These are phyloP conservation scores for Fomitopsis serialis DNA, from an alignment of 768 basidiomycete genomes.

Conservation along the genomic window DNA sequence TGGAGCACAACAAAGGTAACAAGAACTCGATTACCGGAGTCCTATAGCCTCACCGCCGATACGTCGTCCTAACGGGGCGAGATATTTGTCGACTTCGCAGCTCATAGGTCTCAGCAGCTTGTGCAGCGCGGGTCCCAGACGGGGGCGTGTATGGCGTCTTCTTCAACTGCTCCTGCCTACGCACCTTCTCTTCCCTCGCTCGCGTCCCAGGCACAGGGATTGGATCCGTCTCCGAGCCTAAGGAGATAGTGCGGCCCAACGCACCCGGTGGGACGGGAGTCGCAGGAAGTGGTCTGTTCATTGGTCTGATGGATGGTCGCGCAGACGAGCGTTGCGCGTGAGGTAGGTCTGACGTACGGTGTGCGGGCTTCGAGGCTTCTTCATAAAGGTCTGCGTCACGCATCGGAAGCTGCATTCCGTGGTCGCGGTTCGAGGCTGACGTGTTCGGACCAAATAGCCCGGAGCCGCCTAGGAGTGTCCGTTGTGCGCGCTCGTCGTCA, in stretches of 20 bases:
- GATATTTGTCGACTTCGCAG: background rate
- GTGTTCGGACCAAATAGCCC: background rate
- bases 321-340: background rate
- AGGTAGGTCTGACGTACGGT: background rate
- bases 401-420: background rate
- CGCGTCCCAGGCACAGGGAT: conserved; percentile 13
- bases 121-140: conserved; percentile 9
- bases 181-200: conserved; percentile 13
- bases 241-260: background rate
- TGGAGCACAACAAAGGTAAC: too few species aligned
- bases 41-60: background rate
- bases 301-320: background rate
- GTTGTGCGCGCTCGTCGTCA: conserved; percentile 11
- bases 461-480: background rate
- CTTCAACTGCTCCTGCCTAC: background rate
- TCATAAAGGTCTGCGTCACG: background rate
- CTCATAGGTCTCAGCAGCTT: background rate
- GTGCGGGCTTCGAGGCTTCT: background rate
- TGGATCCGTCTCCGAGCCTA: conserved; percentile 6
- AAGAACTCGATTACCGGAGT: too few species aligned
- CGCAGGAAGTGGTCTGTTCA: background rate
- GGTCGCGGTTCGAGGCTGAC: background rate
- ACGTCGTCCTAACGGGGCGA: background rate
- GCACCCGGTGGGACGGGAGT: background rate
- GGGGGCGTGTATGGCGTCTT: conserved; percentile 9